These are phyloP conservation scores for Gynostemma pentaphyllum DNA, from an alignment of 306 rosid species.

Conservation along the genomic window DNA sequence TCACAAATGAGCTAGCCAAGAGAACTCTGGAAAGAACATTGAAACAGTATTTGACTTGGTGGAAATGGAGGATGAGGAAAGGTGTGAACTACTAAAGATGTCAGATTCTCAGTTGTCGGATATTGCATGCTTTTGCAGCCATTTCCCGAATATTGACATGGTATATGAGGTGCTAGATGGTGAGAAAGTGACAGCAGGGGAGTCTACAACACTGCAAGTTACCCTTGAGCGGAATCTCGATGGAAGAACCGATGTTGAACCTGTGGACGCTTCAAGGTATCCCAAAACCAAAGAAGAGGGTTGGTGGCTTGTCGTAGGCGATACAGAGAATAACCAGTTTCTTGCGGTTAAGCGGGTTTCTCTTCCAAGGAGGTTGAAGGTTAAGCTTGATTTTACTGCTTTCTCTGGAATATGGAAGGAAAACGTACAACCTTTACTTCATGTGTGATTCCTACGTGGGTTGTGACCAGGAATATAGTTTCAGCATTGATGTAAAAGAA, in stretches of 20 bases:
- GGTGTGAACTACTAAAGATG: constrained; percentile 67
- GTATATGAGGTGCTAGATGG: constrained; percentile 51
- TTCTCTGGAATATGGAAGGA: constrained; percentile 66
- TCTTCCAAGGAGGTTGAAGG: constrained; percentile 54
- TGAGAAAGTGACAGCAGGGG: constrained; percentile 53
- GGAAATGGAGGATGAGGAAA: constrained; percentile 85
- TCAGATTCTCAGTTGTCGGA: constrained; percentile 60
- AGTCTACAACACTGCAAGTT: constrained; percentile 45
- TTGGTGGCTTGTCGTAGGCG: constrained; percentile 95
- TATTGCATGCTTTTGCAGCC: constrained; percentile 67
- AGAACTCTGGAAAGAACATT: constrained; percentile 51
- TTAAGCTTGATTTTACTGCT: constrained; percentile 66
- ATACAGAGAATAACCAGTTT: constrained; percentile 51
- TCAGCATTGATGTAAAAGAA: constrained; percentile 52
- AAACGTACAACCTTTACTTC: constrained; percentile 54
- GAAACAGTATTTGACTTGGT: constrained; percentile 79
- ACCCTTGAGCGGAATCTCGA: constrained; percentile 71
- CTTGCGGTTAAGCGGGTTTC: constrained; percentile 77
- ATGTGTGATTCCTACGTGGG: constrained; percentile 98
- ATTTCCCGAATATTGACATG: constrained; percentile 77
- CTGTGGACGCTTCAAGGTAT: constrained; percentile 68
- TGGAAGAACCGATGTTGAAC: constrained; percentile 51
- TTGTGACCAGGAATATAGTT: constrained; percentile 79
- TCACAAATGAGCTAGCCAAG: constrained; percentile 77
- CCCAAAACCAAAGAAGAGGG: constrained; percentile 90